Evolutionary conservation across 345 rosid genomes (phyloP).

Genomic region (Heritiera littoralis): DNA sequence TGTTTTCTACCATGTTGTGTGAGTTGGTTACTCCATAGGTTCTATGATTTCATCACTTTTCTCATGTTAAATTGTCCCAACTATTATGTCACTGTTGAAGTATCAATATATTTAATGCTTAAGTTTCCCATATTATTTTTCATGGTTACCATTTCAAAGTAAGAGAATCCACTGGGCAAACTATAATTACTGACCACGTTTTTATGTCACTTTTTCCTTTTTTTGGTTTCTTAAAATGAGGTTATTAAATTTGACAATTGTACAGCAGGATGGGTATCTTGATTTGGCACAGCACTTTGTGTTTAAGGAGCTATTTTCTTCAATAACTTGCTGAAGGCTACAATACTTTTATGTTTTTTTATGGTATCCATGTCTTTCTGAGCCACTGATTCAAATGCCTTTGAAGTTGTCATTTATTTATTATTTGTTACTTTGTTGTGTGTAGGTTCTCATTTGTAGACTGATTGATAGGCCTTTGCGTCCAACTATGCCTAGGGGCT

Average conservation of each 20-base stretch:
- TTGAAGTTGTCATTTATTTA: not conserved
- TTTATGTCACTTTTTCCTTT: not conserved
- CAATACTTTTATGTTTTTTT: not conserved
- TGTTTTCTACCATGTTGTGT: not conserved
- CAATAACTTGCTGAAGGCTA: slow-evolving; percentile 3
- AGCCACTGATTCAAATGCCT: slow-evolving; percentile 4
- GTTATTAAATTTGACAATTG: not conserved
- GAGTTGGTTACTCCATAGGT: not conserved
- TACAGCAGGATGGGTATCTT: not conserved
- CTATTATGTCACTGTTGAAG: not conserved
- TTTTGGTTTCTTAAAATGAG: not conserved
- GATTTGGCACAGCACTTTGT: not conserved
- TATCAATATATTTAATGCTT: not conserved
- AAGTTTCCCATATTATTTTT: not conserved
- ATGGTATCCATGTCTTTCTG: not conserved
- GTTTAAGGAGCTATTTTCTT: slow-evolving; percentile 17
- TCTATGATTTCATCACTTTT: slow-evolving; percentile 5
- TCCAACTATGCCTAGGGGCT: slow-evolving; percentile 94
- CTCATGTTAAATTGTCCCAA: not conserved
- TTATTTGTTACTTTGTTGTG: slow-evolving; percentile 20
- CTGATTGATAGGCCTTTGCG: slow-evolving; percentile 98
- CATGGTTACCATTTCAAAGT: not conserved
- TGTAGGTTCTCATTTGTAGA: slow-evolving; percentile 92
- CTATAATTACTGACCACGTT: not conserved
- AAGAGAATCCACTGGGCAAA: slow-evolving; percentile 7